Conservation (phyloP, 1,284 basidiomycete species). For the Cutaneotrichosporon sp. region DNA sequence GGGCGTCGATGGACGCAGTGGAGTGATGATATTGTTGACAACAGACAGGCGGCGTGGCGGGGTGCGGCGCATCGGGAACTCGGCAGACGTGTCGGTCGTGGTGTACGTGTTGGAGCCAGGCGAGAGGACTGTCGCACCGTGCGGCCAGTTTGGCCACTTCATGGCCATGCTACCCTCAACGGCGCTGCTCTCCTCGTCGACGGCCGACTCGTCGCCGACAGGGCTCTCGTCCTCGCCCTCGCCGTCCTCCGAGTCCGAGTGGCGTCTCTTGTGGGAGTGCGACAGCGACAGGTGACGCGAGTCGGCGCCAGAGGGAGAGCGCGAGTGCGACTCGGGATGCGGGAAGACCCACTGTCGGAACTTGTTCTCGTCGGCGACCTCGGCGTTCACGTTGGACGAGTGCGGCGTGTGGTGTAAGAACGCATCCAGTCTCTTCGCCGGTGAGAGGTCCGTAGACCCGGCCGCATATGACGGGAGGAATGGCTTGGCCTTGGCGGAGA, state of each 20-base stretch:
- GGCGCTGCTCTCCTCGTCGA: background rate
- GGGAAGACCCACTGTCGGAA: slow-evolving; percentile 26
- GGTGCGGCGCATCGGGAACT: slow-evolving; percentile 21
- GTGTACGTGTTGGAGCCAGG: background rate
- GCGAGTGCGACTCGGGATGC: background rate
- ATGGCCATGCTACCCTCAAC: background rate
- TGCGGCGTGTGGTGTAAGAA: background rate
- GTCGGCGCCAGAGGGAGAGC: background rate
- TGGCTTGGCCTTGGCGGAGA: slow-evolving; percentile 17
- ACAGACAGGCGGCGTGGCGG: slow-evolving; percentile 14
- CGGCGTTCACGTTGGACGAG: background rate
- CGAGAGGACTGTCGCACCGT: background rate
- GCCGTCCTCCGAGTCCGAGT: slow-evolving; percentile 4
- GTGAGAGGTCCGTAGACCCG: background rate
- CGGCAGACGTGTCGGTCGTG: slow-evolving; percentile 20
- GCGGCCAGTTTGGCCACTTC: slow-evolving; percentile 9
- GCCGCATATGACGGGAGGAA: slow-evolving; percentile 11
- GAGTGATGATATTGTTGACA: slow-evolving; percentile 6
- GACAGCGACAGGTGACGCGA: background rate
- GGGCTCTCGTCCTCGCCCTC: background rate
- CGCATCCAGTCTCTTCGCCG: background rate
- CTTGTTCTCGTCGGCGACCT: slow-evolving; percentile 11
- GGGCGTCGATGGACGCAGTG: background rate
- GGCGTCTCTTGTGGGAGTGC: slow-evolving; percentile 7
- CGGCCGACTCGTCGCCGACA: background rate